phyloP scores from a whole-genome alignment of 805 yeast genomes.

The Ogataea allantospora region DNA sequence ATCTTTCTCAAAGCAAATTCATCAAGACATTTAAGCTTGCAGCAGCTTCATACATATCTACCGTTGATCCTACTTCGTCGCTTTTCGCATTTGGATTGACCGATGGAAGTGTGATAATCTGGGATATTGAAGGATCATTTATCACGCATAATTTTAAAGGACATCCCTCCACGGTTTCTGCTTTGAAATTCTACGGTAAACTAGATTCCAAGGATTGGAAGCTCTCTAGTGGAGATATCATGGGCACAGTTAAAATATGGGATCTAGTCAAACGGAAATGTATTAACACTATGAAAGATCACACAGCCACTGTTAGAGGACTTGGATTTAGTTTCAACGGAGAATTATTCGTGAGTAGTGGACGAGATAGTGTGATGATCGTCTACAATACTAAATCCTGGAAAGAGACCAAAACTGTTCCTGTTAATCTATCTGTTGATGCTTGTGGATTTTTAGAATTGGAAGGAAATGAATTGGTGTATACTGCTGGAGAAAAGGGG shows the following conservation, averaged over 20 bases:
- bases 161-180: conserved; percentile 85
- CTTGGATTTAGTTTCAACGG: conserved; percentile 60
- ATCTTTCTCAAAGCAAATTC: conserved; percentile 40
- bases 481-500: conserved; percentile 78
- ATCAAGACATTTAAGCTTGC: conserved; percentile 56
- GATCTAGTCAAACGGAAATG: conserved; percentile 74
- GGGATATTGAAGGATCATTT: conserved; percentile 87
- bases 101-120: conserved; percentile 87
- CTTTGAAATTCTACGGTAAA: conserved; percentile 71
- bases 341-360: conserved; percentile 67
- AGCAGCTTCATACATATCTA: conserved; percentile 79
- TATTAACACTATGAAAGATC: conserved; percentile 62
- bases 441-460: conserved; percentile 56
- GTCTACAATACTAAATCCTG: conserved; percentile 53
- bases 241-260: conserved; percentile 57
- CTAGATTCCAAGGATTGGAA: conserved; percentile 70
- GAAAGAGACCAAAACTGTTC: conserved; percentile 62
- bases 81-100: conserved; percentile 92
- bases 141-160: conserved; percentile 90
- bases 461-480: conserved; percentile 39
- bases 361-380: conserved; percentile 79
- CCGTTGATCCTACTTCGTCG: conserved; percentile 77
- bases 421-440: conserved; percentile 73
- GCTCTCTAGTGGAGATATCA: conserved; percentile 67
- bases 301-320: conserved; percentile 83